Conservation (phyloP, 2,329 filamentous ascomycete genomes). For the Cylindrodendrum hubeiense region DNA sequence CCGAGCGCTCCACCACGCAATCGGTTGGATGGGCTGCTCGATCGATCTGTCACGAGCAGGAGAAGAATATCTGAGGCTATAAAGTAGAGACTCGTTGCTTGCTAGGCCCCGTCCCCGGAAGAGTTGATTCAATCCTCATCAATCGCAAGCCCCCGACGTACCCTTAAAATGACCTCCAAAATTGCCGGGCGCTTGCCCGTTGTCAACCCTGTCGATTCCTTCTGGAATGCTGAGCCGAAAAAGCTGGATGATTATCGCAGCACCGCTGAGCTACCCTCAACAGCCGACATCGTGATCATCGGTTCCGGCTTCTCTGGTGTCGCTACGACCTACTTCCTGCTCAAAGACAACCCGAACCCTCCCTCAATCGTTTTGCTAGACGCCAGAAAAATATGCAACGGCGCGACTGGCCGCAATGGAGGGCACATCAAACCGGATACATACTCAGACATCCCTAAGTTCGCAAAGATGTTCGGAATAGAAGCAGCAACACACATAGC, state of each 20-base stretch:
- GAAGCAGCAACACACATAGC: slow-evolving; percentile 35
- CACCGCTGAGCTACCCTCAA: slow-evolving; percentile 46
- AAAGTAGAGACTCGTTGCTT: too few relatives aligned
- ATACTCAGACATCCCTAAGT: slow-evolving; percentile 32
- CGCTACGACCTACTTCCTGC: slow-evolving; percentile 56
- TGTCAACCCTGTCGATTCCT: slow-evolving; percentile 11
- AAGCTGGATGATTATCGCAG: slow-evolving; percentile 10
- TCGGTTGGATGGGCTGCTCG: too few relatives aligned
- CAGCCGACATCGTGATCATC: slow-evolving; percentile 59
- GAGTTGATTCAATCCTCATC: too few relatives aligned
- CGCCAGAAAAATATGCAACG: slow-evolving; percentile 48
- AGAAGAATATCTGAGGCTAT: too few relatives aligned
- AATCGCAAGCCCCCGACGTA: too few relatives aligned
- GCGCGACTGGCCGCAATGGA: slow-evolving; percentile 52
- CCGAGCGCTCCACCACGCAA: too few relatives aligned
- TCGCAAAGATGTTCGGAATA: slow-evolving; percentile 31
- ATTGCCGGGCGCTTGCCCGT: too few relatives aligned
- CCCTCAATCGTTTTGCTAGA: slow-evolving; percentile 49
- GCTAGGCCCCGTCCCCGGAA: too few relatives aligned
- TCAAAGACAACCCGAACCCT: slow-evolving; percentile 32
- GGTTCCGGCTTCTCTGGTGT: slow-evolving; percentile 45
- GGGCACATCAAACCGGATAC: slow-evolving; percentile 39
- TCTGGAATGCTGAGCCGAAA: slow-evolving; percentile 16
- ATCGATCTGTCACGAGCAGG: too few relatives aligned
- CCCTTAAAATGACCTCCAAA: too few relatives aligned